A percentile compares a stretch with the other conserved stretches of the same genome.
These are phyloP conservation scores for Penicillium desertorum DNA, from an alignment of 495 filamentous ascomycete species.

Conservation along the genomic window DNA sequence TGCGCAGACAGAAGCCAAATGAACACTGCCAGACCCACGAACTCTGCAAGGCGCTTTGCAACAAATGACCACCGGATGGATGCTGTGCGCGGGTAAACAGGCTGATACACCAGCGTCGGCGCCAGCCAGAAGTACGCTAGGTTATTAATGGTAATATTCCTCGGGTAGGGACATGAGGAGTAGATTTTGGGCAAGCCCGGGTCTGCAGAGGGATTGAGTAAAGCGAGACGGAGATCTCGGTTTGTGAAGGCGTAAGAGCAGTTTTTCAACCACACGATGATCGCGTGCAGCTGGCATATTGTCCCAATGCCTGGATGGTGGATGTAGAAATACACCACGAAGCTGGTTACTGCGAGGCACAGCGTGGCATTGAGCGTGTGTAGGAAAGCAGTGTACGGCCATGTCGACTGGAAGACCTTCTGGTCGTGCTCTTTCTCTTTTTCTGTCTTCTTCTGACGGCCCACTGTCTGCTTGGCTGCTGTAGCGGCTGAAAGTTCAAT, in stretches of 20 bases:
- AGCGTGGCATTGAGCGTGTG: constrained; percentile 81
- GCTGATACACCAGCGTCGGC: constrained; percentile 94
- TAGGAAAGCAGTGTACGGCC: constrained; percentile 70
- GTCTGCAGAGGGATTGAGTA: constrained; percentile 61
- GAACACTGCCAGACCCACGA: constrained; percentile 69
- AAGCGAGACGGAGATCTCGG: constrained; percentile 86
- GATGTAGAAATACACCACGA: constrained; percentile 82
- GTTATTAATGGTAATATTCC: constrained; percentile 84
- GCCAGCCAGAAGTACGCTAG: constrained; percentile 96
- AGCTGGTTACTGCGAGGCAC: constrained; percentile 77
- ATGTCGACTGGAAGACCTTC: constrained; percentile 63
- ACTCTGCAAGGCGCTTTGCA: constrained; percentile 74
- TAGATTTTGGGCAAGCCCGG: constrained; percentile 77
- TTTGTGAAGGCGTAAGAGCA: constrained; percentile 96
- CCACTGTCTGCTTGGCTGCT: constrained; percentile 67
- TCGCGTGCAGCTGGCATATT: constrained; percentile 82
- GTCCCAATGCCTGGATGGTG: constrained; percentile 94
- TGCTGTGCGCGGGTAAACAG: constrained; percentile 81
- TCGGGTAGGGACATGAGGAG: constrained; percentile 77
- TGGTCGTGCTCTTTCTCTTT: constrained; percentile 52
- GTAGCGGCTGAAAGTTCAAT: constrained; percentile 79
- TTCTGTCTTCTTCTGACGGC: constrained; percentile 58
- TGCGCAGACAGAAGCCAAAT: constrained; percentile 94
- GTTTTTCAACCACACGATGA: constrained; percentile 94
- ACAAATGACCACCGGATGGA: constrained; percentile 85